Conservation (phyloP, 2,329 filamentous ascomycete genomes). For the Fusarium buxicola region DNA sequence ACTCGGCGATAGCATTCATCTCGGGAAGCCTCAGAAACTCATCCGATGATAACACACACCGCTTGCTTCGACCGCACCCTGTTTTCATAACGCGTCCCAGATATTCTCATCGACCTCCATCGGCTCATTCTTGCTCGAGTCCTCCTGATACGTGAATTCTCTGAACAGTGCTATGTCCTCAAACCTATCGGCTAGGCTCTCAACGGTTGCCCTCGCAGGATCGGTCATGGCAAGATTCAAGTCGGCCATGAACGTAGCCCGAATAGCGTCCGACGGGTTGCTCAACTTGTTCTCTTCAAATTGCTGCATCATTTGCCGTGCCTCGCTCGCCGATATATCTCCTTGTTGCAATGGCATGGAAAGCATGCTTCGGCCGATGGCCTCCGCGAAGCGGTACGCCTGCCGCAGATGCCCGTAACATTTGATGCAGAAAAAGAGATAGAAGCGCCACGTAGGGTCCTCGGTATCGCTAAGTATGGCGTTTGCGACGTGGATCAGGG, state of each 20-base stretch:
- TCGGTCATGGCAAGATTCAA: conserved; percentile 51
- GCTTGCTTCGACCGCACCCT: not conserved
- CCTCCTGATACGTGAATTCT: conserved; percentile 45
- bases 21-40: not conserved
- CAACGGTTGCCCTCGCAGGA: conserved; percentile 49
- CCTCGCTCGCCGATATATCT: conserved; percentile 44
- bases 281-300: conserved; percentile 44
- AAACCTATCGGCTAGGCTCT: conserved; percentile 50
- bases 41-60: not conserved
- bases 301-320: conserved; percentile 47
- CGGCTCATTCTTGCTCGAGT: conserved; percentile 9
- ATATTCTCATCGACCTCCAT: conserved; percentile 24
- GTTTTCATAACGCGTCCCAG: conserved; percentile 16
- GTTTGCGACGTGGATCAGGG: conserved; percentile 54
- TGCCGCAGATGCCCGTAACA: conserved; percentile 52
- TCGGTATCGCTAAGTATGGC: conserved; percentile 48
- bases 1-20: not conserved
- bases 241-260: conserved; percentile 54
- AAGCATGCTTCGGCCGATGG: conserved; percentile 50
- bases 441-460: conserved; percentile 50
- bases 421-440: conserved; percentile 54
- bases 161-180: conserved; percentile 50
- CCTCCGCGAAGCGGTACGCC: conserved; percentile 52
- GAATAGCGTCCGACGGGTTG: conserved; percentile 40
- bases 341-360: conserved; percentile 52